Evolutionary conservation across 1,139 yeast species (phyloP).

Genomic region (Blastobotrys serpentis): DNA sequence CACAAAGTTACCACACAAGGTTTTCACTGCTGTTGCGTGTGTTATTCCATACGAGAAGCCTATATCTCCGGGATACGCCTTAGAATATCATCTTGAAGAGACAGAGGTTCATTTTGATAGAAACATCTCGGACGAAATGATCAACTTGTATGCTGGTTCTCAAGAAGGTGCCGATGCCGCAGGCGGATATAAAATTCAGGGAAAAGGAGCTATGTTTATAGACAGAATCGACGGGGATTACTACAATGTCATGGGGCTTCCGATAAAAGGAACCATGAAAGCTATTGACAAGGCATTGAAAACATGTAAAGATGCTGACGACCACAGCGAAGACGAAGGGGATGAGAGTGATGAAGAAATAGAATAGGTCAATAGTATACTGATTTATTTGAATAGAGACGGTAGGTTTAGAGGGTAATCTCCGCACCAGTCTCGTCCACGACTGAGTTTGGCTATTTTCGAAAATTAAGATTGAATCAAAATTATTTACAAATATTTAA

Average conservation of each 20-base stretch:
- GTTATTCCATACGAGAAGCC: slow-evolving; percentile 45
- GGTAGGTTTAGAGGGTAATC: neutral
- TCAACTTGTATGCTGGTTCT: slow-evolving; percentile 60
- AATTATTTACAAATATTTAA: too few species aligned
- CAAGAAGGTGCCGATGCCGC: slow-evolving; percentile 83
- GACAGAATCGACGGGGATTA: slow-evolving; percentile 71
- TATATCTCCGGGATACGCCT: slow-evolving; percentile 42
- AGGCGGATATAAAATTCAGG: slow-evolving; percentile 90
- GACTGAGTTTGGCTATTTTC: too few species aligned
- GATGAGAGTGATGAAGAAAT: slow-evolving; percentile 17
- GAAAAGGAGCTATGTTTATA: slow-evolving; percentile 56
- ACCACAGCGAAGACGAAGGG: slow-evolving; percentile 19
- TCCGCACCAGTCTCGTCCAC: too few species aligned
- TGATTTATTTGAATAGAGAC: neutral
- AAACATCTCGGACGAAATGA: slow-evolving; percentile 50
- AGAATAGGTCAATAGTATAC: neutral
- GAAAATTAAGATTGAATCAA: too few species aligned
- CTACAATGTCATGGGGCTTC: slow-evolving; percentile 87
- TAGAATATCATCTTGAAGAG: slow-evolving; percentile 44
- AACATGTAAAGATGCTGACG: slow-evolving; percentile 25
- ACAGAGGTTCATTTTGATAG: slow-evolving; percentile 51
- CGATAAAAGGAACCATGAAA: slow-evolving; percentile 57
- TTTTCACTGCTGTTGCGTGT: slow-evolving; percentile 66
- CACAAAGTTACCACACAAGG: slow-evolving; percentile 48
- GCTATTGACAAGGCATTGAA: slow-evolving; percentile 41